Conservation (phyloP, 2,329 filamentous ascomycete genomes). For the Coniochaeta sp. region DNA sequence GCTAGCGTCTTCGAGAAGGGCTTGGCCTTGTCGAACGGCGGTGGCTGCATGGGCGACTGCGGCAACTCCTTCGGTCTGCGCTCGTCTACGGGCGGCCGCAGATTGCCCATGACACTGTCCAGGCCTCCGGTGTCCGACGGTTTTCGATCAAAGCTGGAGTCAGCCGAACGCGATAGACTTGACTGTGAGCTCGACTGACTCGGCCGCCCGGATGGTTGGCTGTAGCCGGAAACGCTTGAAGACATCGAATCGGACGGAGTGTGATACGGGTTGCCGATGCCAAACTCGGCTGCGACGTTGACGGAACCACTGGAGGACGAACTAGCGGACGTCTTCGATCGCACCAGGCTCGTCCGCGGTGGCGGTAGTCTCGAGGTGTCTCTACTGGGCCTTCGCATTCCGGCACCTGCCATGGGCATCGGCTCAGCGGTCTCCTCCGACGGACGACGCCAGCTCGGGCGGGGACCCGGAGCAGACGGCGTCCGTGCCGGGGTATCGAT, state of each 20-base stretch:
- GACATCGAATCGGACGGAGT: slow-evolving; percentile 56
- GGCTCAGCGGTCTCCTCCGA: slow-evolving; percentile 14
- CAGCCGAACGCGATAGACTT: slow-evolving; percentile 40
- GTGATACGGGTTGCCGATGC: slow-evolving; percentile 56
- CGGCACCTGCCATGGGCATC: slow-evolving; percentile 15
- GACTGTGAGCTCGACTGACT: slow-evolving; percentile 55
- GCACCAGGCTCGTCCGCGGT: slow-evolving; percentile 41
- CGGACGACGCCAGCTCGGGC: slow-evolving; percentile 18
- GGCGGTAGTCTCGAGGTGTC: slow-evolving; percentile 45
- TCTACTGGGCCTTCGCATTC: slow-evolving; percentile 31
- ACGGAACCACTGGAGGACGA: slow-evolving; percentile 29
- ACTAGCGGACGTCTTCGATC: slow-evolving; percentile 29
- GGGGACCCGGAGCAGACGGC: slow-evolving; percentile 39
- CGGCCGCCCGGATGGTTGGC: slow-evolving; percentile 24
- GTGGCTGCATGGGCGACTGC: background rate
- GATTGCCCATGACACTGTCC: slow-evolving; percentile 46
- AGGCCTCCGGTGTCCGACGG: slow-evolving; percentile 37
- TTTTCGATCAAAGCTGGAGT: slow-evolving; percentile 24
- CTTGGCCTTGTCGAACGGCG: slow-evolving; percentile 7
- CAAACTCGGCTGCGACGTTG: slow-evolving; percentile 53
- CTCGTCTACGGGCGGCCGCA: slow-evolving; percentile 42
- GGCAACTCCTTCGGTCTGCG: slow-evolving; percentile 19
- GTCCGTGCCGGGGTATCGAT: slow-evolving; percentile 31
- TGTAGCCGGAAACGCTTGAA: slow-evolving; percentile 52
- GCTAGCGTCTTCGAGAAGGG: slow-evolving; percentile 13